phyloP scores from a whole-genome alignment of 768 basidiomycete species.

The Serendipita sp. region DNA sequence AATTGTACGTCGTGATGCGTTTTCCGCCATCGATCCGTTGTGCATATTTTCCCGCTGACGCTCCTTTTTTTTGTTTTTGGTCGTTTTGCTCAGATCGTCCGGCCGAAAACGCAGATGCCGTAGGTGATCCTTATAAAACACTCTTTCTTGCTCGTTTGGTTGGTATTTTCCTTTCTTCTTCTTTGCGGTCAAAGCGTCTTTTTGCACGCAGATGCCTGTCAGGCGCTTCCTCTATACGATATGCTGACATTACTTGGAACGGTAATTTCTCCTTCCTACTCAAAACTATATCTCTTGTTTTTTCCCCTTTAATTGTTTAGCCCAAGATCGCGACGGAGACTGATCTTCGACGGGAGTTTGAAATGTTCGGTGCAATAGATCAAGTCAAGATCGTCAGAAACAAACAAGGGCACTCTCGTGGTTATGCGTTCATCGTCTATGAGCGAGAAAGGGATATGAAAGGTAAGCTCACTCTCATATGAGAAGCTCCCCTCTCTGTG shows the following conservation, averaged over 20 bases:
- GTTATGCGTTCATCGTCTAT: slow-evolving; percentile 95
- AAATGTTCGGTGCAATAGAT: slow-evolving; percentile 88
- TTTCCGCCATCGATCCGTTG: neutral
- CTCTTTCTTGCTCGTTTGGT: slow-evolving; percentile 91
- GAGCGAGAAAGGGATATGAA: slow-evolving; percentile 99
- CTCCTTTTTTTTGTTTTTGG: neutral
- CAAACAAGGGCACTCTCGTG: slow-evolving; percentile 70
- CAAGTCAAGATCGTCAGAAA: slow-evolving; percentile 84
- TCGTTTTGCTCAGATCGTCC: slow-evolving; percentile 58
- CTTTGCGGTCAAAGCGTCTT: neutral
- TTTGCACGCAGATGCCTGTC: neutral
- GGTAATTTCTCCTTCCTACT: neutral
- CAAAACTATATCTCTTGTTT: neutral
- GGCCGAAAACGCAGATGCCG: slow-evolving; percentile 72
- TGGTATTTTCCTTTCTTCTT: slow-evolving; percentile 12
- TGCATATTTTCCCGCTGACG: slow-evolving; percentile 3
- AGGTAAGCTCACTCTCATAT: slow-evolving; percentile 33
- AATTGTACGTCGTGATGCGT: slow-evolving; percentile 41
- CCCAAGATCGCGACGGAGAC: slow-evolving; percentile 82
- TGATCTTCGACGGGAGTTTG: slow-evolving; percentile 89
- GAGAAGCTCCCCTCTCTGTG: neutral
- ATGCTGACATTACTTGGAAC: neutral
- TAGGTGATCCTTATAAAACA: slow-evolving; percentile 96
- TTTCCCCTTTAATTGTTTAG: slow-evolving; percentile 23
- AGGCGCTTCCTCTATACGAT: slow-evolving; percentile 8